Conservation (phyloP, 768 basidiomycete species). For the Baorangia bicolor region DNA sequence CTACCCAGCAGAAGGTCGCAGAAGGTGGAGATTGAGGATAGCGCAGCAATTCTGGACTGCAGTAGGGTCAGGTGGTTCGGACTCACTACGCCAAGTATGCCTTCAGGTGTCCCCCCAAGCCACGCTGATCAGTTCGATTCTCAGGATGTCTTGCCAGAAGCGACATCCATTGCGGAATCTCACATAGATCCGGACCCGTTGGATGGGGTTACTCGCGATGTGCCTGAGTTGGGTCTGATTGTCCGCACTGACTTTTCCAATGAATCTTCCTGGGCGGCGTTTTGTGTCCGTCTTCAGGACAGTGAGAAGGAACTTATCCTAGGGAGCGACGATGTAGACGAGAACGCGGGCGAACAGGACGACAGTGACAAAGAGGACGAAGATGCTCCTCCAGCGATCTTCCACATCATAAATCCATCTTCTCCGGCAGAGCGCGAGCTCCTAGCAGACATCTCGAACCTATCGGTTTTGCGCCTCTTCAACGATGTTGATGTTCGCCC, state of each 20-base stretch:
- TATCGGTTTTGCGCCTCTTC: slow-evolving; percentile 63
- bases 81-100: slow-evolving; percentile 10
- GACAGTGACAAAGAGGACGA: slow-evolving; percentile 28
- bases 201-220: slow-evolving; percentile 46
- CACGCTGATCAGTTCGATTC: slow-evolving; percentile 2
- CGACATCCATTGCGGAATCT: slow-evolving; percentile 24
- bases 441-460: slow-evolving; percentile 57
- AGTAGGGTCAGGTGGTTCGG: slow-evolving; percentile 18
- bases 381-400: slow-evolving; percentile 44
- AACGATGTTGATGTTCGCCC: slow-evolving; percentile 68
- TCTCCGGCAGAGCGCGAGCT: slow-evolving; percentile 39
- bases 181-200: slow-evolving; percentile 51
- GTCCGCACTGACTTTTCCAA: slow-evolving; percentile 73
- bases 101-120: background rate
- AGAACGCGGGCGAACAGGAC: slow-evolving; percentile 12
- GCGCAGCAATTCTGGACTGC: slow-evolving; percentile 49
- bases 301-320: slow-evolving; percentile 56
- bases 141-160: slow-evolving; percentile 15
- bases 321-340: slow-evolving; percentile 25
- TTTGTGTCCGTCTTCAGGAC: slow-evolving; percentile 48
- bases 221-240: slow-evolving; percentile 56
- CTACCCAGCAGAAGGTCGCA: slow-evolving; percentile 53
- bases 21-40: slow-evolving; percentile 53
- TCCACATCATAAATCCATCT: slow-evolving; percentile 50
- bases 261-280: slow-evolving; percentile 63